Base-by-base conservation (phyloP, 1,284 basidiomycete species). In the Thecaphora frezii region DNA sequence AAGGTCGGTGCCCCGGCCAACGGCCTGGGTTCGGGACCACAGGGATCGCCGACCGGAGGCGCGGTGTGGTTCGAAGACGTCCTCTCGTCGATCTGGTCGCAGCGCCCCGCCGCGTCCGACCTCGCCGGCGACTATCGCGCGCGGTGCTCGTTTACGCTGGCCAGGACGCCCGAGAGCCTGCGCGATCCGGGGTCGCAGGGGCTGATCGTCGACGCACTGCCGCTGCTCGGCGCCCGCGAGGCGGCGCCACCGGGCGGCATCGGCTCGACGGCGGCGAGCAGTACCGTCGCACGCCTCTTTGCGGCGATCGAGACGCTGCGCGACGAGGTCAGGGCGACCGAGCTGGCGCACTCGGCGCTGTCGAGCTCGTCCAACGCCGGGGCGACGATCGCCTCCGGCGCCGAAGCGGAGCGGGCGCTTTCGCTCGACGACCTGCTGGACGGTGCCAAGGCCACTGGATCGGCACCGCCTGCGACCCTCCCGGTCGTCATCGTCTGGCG, bases 61-160 rank as follows among this genome's bases (percentile, higher is more conserved):
- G 46, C 59, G 2, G 48, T 48, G 3, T 66, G 64, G 64, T 62
- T 66, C 21, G 64, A 66, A 41, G 59, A 66, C 30, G 56, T 66
- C 1, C 39, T 66, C 21, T 49, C 59, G 12, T 48, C 58, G 1
- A 54, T 53, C 2, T 66, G 64, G 64, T 44, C 56, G 21, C 41
- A 26, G 8, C 58, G 58, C 28, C 44, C 51, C 7, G 25, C 36
- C 7, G 40, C 38, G 2, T 22, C 39, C 9, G n/a, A n/a, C 7
- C 19, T 48, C 9, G 28, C 49, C 5, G 12, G 16, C 9, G 18
- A 24, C 33, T 57, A 46, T 36, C 39, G 38, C 4, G 8, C 49
- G 36, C 48, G 48, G 23, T 62, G 55, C 46, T 59, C 53, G n/a
- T 66, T 62, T 18, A 56, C 56, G 5, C 54, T 66, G 1, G 50